Evolutionary conservation across 2,329 filamentous ascomycete genomes (phyloP).

Genomic region (Alternaria arborescens): DNA sequence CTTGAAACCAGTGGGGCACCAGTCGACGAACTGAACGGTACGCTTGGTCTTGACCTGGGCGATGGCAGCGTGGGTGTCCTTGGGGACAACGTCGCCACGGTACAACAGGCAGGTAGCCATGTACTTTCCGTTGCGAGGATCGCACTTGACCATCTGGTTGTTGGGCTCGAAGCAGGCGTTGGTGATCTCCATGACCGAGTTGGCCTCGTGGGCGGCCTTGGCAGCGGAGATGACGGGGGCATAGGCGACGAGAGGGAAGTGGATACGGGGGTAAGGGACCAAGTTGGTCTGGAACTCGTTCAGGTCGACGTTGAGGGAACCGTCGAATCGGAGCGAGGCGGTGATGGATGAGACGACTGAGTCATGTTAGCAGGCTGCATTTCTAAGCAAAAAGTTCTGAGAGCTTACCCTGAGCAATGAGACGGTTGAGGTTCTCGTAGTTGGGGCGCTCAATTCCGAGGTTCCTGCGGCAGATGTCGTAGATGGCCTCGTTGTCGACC

Average conservation of each 20-base stretch:
- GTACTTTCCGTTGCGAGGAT: conserved; percentile 98
- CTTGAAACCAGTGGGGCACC: conserved; percentile 99
- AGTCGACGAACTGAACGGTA: conserved; percentile 99
- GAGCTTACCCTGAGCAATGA: conserved; percentile 88
- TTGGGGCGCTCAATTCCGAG: conserved; percentile 96
- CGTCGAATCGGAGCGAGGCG: conserved; percentile 96
- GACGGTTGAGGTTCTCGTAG: conserved; percentile 98
- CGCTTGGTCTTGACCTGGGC: conserved; percentile 99
- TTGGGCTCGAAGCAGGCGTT: conserved; percentile 99
- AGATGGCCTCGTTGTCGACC: conserved; percentile 99
- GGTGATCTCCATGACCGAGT: conserved; percentile 97
- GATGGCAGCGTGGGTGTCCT: conserved; percentile 91
- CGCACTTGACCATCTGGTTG: conserved; percentile 99
- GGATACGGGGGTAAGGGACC: conserved; percentile 97
- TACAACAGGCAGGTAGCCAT: conserved; percentile 99
- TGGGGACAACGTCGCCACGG: conserved; percentile 97
- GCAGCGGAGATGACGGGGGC: conserved; percentile 91
- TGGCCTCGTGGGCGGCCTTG: conserved; percentile 97
- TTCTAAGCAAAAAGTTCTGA: neutral
- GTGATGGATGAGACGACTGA: conserved; percentile 97
- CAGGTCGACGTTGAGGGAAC: conserved; percentile 97
- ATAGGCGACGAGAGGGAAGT: conserved; percentile 98
- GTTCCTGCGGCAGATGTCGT: conserved; percentile 98
- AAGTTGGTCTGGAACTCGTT: conserved; percentile 99
- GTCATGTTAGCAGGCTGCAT: conserved; percentile 9